These are phyloP conservation scores for Clarireedia hainanense DNA, from an alignment of 2,329 filamentous ascomycete species.

Conservation along the genomic window DNA sequence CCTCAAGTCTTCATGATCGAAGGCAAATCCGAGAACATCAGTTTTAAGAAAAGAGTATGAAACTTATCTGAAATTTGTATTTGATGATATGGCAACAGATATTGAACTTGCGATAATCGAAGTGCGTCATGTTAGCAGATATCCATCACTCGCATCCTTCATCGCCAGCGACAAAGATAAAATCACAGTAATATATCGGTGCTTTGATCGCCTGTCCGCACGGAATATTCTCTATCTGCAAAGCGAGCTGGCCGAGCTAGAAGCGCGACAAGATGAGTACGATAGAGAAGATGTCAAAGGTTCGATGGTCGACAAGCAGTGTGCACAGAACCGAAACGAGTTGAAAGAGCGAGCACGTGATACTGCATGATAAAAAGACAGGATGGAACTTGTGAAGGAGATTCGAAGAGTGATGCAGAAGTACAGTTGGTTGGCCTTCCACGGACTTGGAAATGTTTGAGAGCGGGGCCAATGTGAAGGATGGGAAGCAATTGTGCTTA, in stretches of 20 bases:
- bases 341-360: constrained; percentile 8
- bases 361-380: not conserved
- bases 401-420: constrained; percentile 2
- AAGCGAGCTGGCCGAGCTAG: constrained; percentile 13
- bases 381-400: constrained; percentile 11
- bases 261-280: constrained; percentile 9
- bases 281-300: constrained; percentile 10
- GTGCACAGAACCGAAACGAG: constrained; percentile 10
- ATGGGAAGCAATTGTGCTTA: too few relatives aligned
- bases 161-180: not conserved
- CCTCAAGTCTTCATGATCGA: too few relatives aligned
- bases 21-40: too few relatives aligned
- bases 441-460: too few relatives aligned
- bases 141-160: not conserved
- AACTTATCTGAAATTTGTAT: too few relatives aligned
- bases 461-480: too few relatives aligned
- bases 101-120: too few relatives aligned
- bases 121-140: not conserved
- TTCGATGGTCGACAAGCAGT: not conserved
- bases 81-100: too few relatives aligned
- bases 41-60: too few relatives aligned
- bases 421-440: too few relatives aligned
- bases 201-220: constrained; percentile 13
- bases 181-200: constrained; percentile 7
- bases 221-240: constrained; percentile 15